These are phyloP conservation scores for Sphagnum fallax DNA, from an alignment of 228 moss, liverwort and hornwort species.

Conservation along the genomic window DNA sequence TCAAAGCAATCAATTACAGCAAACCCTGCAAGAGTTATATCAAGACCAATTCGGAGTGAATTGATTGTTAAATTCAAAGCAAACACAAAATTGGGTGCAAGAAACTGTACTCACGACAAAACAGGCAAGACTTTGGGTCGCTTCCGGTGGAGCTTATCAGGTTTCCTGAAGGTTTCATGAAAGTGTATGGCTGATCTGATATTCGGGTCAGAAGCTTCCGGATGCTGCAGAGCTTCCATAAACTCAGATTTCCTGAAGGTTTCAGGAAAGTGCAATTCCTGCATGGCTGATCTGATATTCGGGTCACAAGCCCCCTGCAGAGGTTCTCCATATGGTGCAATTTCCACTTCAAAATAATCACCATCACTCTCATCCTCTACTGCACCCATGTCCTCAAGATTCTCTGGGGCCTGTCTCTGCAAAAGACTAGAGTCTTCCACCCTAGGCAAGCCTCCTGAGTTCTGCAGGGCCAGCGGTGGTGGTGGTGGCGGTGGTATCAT, in stretches of 20 bases:
- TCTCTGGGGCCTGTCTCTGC: no score
- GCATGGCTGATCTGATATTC: slow-evolving; percentile 17
- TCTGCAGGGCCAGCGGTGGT: no score
- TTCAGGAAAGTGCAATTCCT: slow-evolving; percentile 19
- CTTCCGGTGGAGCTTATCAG: slow-evolving; percentile 69
- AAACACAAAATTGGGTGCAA: no score
- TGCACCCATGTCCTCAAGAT: no score
- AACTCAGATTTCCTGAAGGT: slow-evolving; percentile 25
- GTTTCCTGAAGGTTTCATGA: slow-evolving; percentile 11
- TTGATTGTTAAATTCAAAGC: neutral
- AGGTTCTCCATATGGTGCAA: slow-evolving; percentile 17
- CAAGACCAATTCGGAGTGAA: no score
- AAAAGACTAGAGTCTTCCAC: no score
- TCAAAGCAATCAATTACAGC: neutral
- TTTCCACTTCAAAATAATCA: slow-evolving; percentile 1
- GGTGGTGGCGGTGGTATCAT: no score
- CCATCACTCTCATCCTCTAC: no score
- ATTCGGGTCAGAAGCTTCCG: neutral
- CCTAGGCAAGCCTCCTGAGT: no score
- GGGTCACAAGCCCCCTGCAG: neutral
- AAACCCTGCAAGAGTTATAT: neutral
- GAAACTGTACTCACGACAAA: slow-evolving; percentile 36
- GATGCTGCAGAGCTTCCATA: no score
- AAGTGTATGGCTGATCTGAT: slow-evolving; percentile 21
- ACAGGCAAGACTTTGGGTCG: slow-evolving; percentile 62